Evolutionary conservation across 768 basidiomycete genomes (phyloP), one percentile per base, ranked within the genome.

Genomic region (Agaricus subrufescens): DNA sequence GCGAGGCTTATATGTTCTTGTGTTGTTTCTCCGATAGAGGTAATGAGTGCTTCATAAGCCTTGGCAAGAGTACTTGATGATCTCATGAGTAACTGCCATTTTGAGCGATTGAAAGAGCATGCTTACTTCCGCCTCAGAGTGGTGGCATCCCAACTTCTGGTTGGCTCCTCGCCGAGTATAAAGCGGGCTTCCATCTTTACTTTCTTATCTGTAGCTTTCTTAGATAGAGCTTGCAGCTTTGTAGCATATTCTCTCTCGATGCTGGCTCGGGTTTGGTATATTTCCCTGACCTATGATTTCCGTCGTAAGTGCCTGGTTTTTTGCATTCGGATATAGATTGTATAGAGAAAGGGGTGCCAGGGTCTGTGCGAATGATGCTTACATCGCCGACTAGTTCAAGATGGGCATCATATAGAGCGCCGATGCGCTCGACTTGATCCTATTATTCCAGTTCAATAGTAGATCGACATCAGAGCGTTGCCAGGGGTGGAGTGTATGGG

Each of bases 181-280:
- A 87, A 71, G 8, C 70, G 64, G 0, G 73, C 64, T 56, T 80
- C 80, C 54, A 75, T 75, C 69, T 81, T 89, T 45, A 69, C 71
- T 68, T 87, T 89, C 78, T 84, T 89, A 44, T 93, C 91, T 9
- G 74, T 69, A 1, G 85, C 84, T 65, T 85, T 91, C 67, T 79
- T 84, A 7, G 77, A 76, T 31, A 94, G 68, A 14, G 74, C 68
- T 63, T 86, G 84, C 9, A 94, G 74, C 65, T 88, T 91, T 26
- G 70, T 66, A 0, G 89, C 87, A 65, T 91, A 93, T 66, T 94
- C 91, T 50, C 86, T 82, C 68, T 94, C 91, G 10, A 93, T 72
- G 6, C 74, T 77, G 9, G 73, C 83, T 45, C 85, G 80, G 50
- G 86, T 86, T 43, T 75, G 73, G 64, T 89, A 86, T 49, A 93